Conservation (phyloP, 805 yeast species). For the Lipomyces mesembrius region DNA sequence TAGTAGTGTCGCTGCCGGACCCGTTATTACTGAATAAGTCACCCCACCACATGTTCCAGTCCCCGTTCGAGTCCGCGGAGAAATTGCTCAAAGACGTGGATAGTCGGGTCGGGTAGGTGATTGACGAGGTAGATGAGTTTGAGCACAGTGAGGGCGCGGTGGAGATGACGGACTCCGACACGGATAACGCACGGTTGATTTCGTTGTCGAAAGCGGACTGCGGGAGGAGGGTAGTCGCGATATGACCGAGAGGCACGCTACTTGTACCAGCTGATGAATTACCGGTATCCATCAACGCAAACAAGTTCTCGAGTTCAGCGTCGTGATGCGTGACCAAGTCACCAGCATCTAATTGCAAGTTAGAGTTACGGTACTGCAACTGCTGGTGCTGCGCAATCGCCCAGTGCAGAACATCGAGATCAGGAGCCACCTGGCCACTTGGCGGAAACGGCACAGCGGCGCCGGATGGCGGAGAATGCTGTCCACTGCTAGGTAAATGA, state of each 20-base stretch:
- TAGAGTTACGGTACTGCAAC: constrained; percentile 13
- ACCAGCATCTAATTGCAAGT: background rate
- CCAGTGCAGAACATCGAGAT: constrained; percentile 29
- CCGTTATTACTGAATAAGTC: constrained; percentile 17
- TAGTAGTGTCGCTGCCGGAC: constrained; percentile 14
- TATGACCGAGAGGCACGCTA: background rate
- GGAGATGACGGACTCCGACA: constrained; percentile 6
- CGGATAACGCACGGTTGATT: constrained; percentile 24
- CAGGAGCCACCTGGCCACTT: background rate
- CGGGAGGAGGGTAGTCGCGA: background rate
- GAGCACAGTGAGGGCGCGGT: background rate
- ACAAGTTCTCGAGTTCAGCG: constrained; percentile 28
- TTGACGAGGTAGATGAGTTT: background rate
- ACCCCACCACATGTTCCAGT: constrained; percentile 35
- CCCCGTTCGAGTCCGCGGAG: constrained; percentile 3
- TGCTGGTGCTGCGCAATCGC: constrained; percentile 32
- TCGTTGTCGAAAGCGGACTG: constrained; percentile 8
- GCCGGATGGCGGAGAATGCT: constrained; percentile 19
- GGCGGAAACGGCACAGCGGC: background rate
- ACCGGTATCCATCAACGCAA: constrained; percentile 33
- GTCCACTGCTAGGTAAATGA: constrained; percentile 23
- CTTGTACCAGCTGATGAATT: background rate
- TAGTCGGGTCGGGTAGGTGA: background rate
- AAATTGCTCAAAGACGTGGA: background rate
- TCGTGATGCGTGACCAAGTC: constrained; percentile 15